Evolutionary conservation across 2,329 filamentous ascomycete species (phyloP), one percentile per base, ranked within the genome.

Genomic region (Sphaerulina vaccinii): DNA sequence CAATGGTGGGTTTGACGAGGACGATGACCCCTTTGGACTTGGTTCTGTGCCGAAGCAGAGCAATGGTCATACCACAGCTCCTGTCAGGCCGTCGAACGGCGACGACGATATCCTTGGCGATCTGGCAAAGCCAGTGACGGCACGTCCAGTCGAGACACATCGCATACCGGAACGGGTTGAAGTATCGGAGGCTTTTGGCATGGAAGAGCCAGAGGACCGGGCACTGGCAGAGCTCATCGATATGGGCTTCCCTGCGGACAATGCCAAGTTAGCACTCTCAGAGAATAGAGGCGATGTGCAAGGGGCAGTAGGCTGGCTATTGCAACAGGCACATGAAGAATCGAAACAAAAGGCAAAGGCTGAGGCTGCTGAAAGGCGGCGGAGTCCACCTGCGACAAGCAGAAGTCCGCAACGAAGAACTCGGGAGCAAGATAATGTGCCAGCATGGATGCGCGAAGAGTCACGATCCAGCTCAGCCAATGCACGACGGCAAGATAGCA

Each of bases 181-280:
- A 27, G 39, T 32, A 16, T 13, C 43, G 39, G 58, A 51, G 16
- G 27, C 27, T 21, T 35, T 27, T 22, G 42, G 44, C 10, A 50
- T 55, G 37, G 59, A 65, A 35, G 47, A 43, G 41, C 44, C 52
- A 39, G 49, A 55, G 55, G 90, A 96, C 65, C 83, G 81, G 60
- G 88, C 90, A 8, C 82, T 97, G 21, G 89, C 88, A 8, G 90
- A 97, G 68, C 75, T 99, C 21, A 84, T 96, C 2, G 92, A 96
- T 60, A 97, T 97, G 82, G 93, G 93, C 0, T 99, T 99, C 62
- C 84, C 89, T 0, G 80, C 84, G 0, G 88, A 95, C 52, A 90
- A 90, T 64, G 87, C 93, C n/a, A 80, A 81, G 48, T 79, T 86
- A 56, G 93, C 90, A 4, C 72, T 99, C 35, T 83, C 84, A 9